Evolutionary conservation across 2,329 filamentous ascomycete species (phyloP), one percentile per base, ranked within the genome.

Genomic region (Penicillium sp.): DNA sequence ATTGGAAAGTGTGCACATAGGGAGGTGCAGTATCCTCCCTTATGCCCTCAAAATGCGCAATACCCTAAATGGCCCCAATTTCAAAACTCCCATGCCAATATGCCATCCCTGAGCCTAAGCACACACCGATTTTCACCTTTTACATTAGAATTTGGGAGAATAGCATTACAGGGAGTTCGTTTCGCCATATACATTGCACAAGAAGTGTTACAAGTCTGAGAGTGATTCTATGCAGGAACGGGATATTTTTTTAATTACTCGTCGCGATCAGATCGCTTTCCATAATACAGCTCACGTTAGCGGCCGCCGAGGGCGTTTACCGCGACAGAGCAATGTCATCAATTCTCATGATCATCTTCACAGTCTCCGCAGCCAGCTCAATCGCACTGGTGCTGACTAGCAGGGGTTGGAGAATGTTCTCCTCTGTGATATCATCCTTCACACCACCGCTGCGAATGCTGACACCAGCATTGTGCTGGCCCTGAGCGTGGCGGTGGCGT

Each of bases 391-490:
- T 99, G 83, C 92, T 96, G 62, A 99, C 94, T 61, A 99, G 81
- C 73, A 99, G 81, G 19, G 94, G 94, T 81, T 99, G 94, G 73
- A 99, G 82, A 55, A 99, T 94, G 65, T 96, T 96, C 82, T 97
- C 93, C 75, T 96, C 93, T 59, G 90, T 89, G 73, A 97, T 97
- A 80, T 99, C 95, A 67, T 89, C 87, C 84, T 96, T 97, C 64
- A 99, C 94, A 59, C 94, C 94, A 41, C 94, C 93, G 64, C 90
- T 93, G 84, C 96, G 94, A 82, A 99, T 97, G 80, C 93, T 97
- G 63, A 99, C 93, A 69, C 94, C 95, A 1, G 95, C 94, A 71
- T 95, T 96, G 81, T 89, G 89, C 84, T 97, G 93, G 56, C 93
- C 94, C 78, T 93, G 88, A 68, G 94, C 94, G 78, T 99, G 94